Evolutionary conservation across 306 rosid species (phyloP).

Genomic region (Astragalus membranaceus): DNA sequence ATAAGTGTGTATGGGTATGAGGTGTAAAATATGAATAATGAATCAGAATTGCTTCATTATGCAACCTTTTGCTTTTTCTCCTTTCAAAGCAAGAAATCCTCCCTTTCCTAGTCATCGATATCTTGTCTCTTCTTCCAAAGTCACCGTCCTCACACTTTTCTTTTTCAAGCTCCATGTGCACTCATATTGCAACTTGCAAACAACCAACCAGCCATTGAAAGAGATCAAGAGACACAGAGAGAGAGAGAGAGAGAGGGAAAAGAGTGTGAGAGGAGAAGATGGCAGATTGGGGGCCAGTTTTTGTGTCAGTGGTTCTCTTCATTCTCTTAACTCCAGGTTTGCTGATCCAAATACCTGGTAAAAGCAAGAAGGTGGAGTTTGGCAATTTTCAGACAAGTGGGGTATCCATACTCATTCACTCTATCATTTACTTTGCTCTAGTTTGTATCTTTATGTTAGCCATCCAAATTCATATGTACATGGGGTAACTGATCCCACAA

Average conservation of each 20-base stretch:
- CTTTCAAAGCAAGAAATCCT: background rate
- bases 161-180: background rate
- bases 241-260: background rate
- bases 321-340: constrained; percentile 78
- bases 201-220: background rate
- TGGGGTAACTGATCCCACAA: constrained; percentile 27
- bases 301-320: constrained; percentile 79
- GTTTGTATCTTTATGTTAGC: constrained; percentile 83
- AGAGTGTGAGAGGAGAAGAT: constrained; percentile 24
- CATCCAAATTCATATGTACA: constrained; percentile 57
- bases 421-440: constrained; percentile 65
- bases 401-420: constrained; percentile 62
- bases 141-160: background rate
- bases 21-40: constrained; percentile 9
- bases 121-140: constrained; percentile 17
- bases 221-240: background rate
- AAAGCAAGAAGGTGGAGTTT: constrained; percentile 43
- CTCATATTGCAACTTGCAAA: background rate
- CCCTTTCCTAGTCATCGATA: constrained; percentile 12
- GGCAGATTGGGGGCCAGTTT: constrained; percentile 98
- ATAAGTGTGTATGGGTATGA: constrained; percentile 1
- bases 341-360: constrained; percentile 76
- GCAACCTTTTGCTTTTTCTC: background rate
- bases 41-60: constrained; percentile 6
- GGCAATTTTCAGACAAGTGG: constrained; percentile 81